Evolutionary conservation across 148 eudicot genomes (phyloP).

Genomic region (Cornus kousa): DNA sequence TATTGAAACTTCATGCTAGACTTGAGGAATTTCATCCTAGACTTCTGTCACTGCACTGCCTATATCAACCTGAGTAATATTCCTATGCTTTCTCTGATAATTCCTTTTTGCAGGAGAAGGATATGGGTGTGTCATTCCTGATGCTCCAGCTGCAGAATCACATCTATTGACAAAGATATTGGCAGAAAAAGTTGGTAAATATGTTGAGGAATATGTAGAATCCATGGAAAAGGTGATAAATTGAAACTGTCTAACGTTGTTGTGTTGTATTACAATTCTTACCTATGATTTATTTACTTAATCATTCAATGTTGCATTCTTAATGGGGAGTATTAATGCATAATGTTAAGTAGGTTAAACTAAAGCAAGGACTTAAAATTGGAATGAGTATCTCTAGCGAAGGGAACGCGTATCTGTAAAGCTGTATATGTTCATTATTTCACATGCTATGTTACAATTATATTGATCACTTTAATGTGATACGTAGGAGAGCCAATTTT

Average conservation of each 20-base stretch:
- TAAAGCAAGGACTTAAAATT: conserved; percentile 70
- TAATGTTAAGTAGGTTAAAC: conserved; percentile 50
- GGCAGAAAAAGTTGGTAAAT: conserved; percentile 56
- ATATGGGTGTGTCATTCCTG: conserved; percentile 73
- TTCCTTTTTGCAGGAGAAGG: conserved; percentile 31
- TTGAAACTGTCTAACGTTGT: neutral
- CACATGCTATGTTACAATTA: neutral
- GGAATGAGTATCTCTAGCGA: conserved; percentile 79
- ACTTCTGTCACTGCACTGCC: neutral
- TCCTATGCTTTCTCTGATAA: neutral
- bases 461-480: neutral
- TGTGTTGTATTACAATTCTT: neutral
- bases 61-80: neutral
- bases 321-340: neutral
- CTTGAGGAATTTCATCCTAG: neutral
- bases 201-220: conserved; percentile 68
- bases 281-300: neutral
- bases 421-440: neutral
- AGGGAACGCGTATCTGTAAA: conserved; percentile 78
- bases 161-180: conserved; percentile 51
- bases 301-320: neutral
- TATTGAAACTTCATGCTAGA: neutral
- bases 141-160: conserved; percentile 57
- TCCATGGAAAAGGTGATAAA: conserved; percentile 77
- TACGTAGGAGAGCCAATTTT: neutral